Percentiles rank a stretch among this genome's conserved stretches.
Evolutionary conservation across 129 eudicot genomes (phyloP).

Genomic region (Heracleum sosnowskyi): DNA sequence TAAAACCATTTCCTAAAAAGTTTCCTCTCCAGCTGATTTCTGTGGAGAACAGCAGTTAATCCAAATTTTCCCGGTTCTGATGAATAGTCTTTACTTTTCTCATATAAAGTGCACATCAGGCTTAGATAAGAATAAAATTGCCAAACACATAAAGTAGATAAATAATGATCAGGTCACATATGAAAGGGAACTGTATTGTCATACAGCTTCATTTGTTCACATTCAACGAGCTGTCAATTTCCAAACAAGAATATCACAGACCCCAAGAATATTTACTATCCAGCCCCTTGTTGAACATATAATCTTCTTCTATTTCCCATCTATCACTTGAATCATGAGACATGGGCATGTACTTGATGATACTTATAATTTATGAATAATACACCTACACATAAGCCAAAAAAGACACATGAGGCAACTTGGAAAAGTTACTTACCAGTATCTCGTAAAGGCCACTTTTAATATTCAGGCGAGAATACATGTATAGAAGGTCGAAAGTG

Average conservation of each 20-base stretch:
- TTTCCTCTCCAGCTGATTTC: background rate
- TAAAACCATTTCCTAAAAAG: background rate
- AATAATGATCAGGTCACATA: too few relatives aligned
- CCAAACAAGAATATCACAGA: background rate
- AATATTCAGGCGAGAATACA: constrained; percentile 77
- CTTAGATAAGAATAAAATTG: background rate
- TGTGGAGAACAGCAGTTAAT: background rate
- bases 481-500: constrained; percentile 64
- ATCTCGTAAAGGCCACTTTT: constrained; percentile 58
- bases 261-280: background rate
- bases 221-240: background rate
- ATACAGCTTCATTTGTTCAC: background rate
- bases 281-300: background rate
- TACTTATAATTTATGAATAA: background rate
- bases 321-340: background rate
- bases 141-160: too few relatives aligned
- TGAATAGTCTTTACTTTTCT: background rate
- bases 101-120: background rate
- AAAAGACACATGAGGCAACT: background rate
- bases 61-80: background rate
- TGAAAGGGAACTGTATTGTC: background rate
- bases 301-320: background rate
- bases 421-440: constrained; percentile 42
- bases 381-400: background rate
- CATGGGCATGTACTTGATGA: background rate